Percentiles rank a stretch among this genome's conserved stretches.
Evolutionary conservation across 768 basidiomycete species (phyloP).

Genomic region (Lactifluus pinguis): DNA sequence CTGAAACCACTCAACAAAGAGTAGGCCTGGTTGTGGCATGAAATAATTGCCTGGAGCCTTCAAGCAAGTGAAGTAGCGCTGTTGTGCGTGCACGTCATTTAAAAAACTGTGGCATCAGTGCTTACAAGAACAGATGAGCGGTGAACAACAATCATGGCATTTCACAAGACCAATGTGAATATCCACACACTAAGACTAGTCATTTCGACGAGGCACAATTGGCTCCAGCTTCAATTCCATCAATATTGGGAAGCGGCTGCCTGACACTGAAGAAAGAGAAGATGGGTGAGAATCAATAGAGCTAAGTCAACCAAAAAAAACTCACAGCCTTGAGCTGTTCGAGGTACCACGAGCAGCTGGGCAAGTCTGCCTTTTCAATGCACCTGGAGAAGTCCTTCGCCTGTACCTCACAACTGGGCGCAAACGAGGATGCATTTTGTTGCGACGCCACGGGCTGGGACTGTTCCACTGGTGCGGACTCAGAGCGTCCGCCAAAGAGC

Average conservation of each 20-base stretch:
- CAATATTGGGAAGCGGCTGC: constrained; percentile 20
- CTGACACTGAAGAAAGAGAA: constrained; percentile 12
- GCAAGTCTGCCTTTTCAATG: constrained; percentile 71
- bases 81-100: neutral
- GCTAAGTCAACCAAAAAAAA: constrained; percentile 14
- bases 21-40: neutral
- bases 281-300: neutral
- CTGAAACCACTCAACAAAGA: neutral
- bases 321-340: constrained; percentile 83
- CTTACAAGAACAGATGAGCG: neutral
- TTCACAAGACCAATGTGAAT: neutral
- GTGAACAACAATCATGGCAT: neutral
- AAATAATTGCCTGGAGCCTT: neutral
- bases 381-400: constrained; percentile 87
- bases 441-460: constrained; percentile 41
- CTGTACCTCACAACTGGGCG: constrained; percentile 61
- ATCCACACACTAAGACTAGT: neutral
- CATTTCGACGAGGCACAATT: neutral
- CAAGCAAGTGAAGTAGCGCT: neutral
- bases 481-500: constrained; percentile 68
- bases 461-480: constrained; percentile 35
- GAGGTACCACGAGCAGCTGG: constrained; percentile 78
- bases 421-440: constrained; percentile 38
- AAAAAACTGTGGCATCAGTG: neutral
- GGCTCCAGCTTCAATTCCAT: neutral